Evolutionary conservation across 305 asterid species (phyloP), one percentile per base, ranked within the genome.

Genomic region (Solanum hybrid): DNA sequence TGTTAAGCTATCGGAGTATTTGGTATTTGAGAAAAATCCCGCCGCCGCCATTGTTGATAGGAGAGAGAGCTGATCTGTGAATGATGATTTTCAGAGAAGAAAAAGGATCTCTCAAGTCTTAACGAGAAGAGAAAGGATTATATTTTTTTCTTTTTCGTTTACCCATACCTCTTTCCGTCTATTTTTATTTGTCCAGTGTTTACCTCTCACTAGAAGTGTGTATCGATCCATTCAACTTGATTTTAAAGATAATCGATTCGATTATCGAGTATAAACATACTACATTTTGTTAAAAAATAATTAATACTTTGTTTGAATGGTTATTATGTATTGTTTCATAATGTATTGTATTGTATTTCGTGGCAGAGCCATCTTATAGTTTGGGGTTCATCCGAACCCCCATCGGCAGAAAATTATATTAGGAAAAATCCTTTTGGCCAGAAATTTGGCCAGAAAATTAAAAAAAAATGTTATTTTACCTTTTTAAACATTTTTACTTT

Each of bases 1-100:
- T 73, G 97, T 94, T 60, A 97, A 94, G 92, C 97, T 71, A 91
- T 97, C 99, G 92, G 98, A 93, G 94, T 95, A 97, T 89, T 87
- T 93, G 17, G 90, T 40, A 86, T 92, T 93, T 73, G 98, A 86
- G 90, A 93, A 26, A 9, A 93, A 89, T 82, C 95, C 26, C 26
- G 98, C 89, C 35, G 98, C 88, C 84, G 98, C 96, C 99, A 97
- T 97, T 38, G 66, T 20, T 77, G 56, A 77, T 77, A 34, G 29
- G 9, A 34, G 27, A 4, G 29, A 77, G 8, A 76, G n/a, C 38
- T 32, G 40, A 17, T 76, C 26, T 34, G 42, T 77, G 42, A 37
- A 77, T 10, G 40, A 0, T 76, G 81, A 76, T 2, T 76, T 32
- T 32, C 40, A 76, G 27, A 17, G 81, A 32, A 76, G 42, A 29